These are phyloP conservation scores for Leccinum uliginosum DNA, from an alignment of 768 basidiomycete species.

Conservation along the genomic window DNA sequence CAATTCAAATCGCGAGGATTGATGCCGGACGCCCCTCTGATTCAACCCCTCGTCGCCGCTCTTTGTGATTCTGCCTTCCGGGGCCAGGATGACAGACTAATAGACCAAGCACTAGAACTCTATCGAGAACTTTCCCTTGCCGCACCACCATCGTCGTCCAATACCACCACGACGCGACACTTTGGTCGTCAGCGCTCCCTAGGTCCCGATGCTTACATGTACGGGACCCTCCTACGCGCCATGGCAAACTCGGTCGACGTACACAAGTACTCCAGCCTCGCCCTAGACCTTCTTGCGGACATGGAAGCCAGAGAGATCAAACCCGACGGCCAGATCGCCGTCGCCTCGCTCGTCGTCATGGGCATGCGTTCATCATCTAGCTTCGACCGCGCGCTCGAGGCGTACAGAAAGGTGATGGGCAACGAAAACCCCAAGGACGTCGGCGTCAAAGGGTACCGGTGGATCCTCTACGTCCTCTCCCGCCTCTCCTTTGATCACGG, in stretches of 20 bases:
- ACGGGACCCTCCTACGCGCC: slow-evolving; percentile 48
- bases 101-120: slow-evolving; percentile 53
- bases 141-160: slow-evolving; percentile 24
- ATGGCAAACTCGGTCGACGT: slow-evolving; percentile 42
- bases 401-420: slow-evolving; percentile 46
- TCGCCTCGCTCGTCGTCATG: slow-evolving; percentile 53
- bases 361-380: slow-evolving; percentile 59
- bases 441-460: slow-evolving; percentile 55
- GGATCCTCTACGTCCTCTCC: slow-evolving; percentile 63
- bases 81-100: slow-evolving; percentile 34
- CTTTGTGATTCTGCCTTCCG: slow-evolving; percentile 41
- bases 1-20: slow-evolving; percentile 41
- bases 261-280: slow-evolving; percentile 45
- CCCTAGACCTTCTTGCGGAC: slow-evolving; percentile 55
- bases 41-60: slow-evolving; percentile 50
- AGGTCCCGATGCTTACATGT: slow-evolving; percentile 52
- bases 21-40: slow-evolving; percentile 44
- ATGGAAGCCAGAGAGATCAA: slow-evolving; percentile 54
- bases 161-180: slow-evolving; percentile 4
- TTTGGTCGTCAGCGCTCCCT: slow-evolving; percentile 32
- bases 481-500: slow-evolving; percentile 47
- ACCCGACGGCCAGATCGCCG: slow-evolving; percentile 40
- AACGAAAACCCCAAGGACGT: slow-evolving; percentile 31
- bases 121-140: slow-evolving; percentile 44
- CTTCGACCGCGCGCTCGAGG: slow-evolving; percentile 56